phyloP scores from a whole-genome alignment of 1,284 basidiomycete genomes.

The Caloboletus inedulis region DNA sequence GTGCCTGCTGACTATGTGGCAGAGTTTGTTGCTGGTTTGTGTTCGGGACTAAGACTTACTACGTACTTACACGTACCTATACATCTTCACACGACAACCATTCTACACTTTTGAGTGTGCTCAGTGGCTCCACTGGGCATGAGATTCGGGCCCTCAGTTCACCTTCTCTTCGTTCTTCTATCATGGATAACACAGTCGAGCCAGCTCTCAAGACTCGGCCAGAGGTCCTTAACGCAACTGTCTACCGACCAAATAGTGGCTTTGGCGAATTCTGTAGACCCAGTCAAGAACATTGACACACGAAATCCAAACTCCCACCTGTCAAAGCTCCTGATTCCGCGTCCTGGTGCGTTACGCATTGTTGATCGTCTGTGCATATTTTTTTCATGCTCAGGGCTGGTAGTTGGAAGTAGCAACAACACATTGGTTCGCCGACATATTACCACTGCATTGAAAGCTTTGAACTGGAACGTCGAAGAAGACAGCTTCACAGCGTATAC shows the following conservation, averaged over 20 bases:
- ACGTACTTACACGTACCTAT: neutral
- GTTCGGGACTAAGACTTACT: neutral
- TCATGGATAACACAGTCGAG: constrained; percentile 24
- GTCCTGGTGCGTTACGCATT: constrained; percentile 58
- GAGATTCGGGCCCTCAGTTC: constrained; percentile 14
- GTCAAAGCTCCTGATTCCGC: constrained; percentile 77
- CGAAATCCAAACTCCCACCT: constrained; percentile 68
- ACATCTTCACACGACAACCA: constrained; percentile 15
- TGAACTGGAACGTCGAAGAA: constrained; percentile 85
- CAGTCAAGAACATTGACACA: constrained; percentile 63
- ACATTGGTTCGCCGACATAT: constrained; percentile 80
- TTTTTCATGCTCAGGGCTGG: constrained; percentile 5
- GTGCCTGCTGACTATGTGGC: neutral
- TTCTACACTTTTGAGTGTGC: neutral
- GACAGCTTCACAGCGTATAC: constrained; percentile 80
- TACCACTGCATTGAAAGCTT: constrained; percentile 57
- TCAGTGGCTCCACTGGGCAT: constrained; percentile 13
- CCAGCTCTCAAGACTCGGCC: constrained; percentile 33
- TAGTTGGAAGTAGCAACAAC: constrained; percentile 73
- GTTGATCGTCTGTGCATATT: constrained; percentile 8
- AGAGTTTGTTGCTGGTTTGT: neutral
- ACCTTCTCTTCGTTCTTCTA: constrained; percentile 16
- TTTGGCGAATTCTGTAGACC: constrained; percentile 56
- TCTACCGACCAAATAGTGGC: constrained; percentile 49
- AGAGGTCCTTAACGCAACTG: constrained; percentile 48